Conservation (phyloP, 306 rosid species). For the Cicer arietinum region DNA sequence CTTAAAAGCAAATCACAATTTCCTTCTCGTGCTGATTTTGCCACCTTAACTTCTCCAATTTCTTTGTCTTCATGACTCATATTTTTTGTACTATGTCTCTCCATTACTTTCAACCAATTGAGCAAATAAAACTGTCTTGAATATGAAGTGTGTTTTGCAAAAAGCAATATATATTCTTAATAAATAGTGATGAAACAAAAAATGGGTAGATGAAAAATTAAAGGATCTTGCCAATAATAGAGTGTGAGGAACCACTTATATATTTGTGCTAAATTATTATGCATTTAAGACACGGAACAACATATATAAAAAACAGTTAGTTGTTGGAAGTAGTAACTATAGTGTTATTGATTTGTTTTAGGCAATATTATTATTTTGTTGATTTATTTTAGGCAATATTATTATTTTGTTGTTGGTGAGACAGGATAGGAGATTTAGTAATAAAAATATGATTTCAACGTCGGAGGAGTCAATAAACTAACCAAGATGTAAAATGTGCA, state of each 20-base stretch:
- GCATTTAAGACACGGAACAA: neutral
- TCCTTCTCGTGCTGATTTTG: constrained; percentile 30
- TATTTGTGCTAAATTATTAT: neutral
- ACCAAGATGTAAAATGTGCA: neutral
- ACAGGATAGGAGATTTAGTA: neutral
- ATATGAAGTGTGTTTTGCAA: constrained; percentile 4
- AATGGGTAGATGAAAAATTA: neutral
- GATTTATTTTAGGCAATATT: no score
- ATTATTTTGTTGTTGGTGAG: neutral
- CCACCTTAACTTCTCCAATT: constrained; percentile 17
- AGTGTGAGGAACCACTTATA: neutral
- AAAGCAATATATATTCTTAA: neutral
- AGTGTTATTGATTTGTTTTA: neutral
- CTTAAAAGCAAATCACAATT: constrained; percentile 56
- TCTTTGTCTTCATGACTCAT: constrained; percentile 29
- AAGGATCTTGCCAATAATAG: neutral
- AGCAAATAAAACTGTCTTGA: neutral
- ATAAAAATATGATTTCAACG: neutral
- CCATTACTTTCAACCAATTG: constrained; percentile 40
- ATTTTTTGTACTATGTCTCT: constrained; percentile 31
- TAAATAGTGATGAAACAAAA: constrained; percentile 15
- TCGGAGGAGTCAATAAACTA: neutral
- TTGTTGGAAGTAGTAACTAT: neutral
- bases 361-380: neutral
- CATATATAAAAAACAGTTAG: neutral